These are phyloP conservation scores for Pleurotus ostreatus DNA, from an alignment of 768 basidiomycete species.

Conservation along the genomic window DNA sequence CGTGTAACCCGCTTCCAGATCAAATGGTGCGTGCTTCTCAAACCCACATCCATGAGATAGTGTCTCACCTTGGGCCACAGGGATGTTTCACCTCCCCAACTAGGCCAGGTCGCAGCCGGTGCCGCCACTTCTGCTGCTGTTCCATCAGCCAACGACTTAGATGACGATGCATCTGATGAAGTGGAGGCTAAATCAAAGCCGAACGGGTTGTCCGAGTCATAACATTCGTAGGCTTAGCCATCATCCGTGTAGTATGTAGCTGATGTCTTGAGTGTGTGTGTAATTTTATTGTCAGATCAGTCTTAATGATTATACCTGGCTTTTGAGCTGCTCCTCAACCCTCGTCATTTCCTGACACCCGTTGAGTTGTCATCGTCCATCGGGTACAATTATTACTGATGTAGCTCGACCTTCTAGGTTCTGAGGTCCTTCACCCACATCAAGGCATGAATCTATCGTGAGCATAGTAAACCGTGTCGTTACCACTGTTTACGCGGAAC, in stretches of 20 bases:
- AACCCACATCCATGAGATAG: background rate
- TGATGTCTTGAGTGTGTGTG: background rate
- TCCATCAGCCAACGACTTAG: conserved; percentile 68
- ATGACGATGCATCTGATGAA: conserved; percentile 29
- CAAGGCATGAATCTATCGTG: no score
- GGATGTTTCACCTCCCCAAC: conserved; percentile 58
- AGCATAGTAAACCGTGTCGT: no score
- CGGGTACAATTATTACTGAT: no score
- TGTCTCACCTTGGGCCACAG: conserved; percentile 26
- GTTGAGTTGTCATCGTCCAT: no score
- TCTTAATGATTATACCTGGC: background rate
- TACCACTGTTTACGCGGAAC: no score
- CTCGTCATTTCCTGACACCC: no score
- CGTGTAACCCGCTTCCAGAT: conserved; percentile 92
- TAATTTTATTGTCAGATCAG: background rate
- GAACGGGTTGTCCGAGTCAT: conserved; percentile 20
- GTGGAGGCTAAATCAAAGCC: conserved; percentile 20
- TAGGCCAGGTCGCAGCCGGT: conserved; percentile 42
- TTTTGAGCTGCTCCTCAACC: no score
- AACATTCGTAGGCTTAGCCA: conserved; percentile 6
- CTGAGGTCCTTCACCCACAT: no score
- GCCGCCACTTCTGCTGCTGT: conserved; percentile 71
- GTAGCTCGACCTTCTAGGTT: no score
- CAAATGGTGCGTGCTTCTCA: conserved; percentile 58
- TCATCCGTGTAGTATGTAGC: background rate